A percentile compares a stretch with the other conserved stretches of the same genome.
Conservation (phyloP, 768 basidiomycete species). For the Tephrocybe rancida region DNA sequence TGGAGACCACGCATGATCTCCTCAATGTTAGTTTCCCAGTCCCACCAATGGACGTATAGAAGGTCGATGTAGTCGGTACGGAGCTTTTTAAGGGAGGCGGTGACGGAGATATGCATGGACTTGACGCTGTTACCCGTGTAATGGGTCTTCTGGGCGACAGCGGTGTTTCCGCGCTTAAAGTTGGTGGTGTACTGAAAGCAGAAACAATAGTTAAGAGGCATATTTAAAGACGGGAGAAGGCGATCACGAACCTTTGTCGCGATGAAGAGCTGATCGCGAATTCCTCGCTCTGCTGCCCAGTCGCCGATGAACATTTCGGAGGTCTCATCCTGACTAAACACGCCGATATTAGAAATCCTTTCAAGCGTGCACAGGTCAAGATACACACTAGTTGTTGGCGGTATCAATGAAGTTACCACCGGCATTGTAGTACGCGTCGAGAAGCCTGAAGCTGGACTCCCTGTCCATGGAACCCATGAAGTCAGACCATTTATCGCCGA, state of each 20-base stretch:
- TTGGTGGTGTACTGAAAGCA: conserved; percentile 15
- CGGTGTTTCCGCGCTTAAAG: conserved; percentile 12
- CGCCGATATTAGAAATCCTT: not conserved
- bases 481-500: conserved; percentile 37
- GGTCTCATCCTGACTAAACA: conserved; percentile 36
- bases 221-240: not conserved
- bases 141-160: conserved; percentile 16
- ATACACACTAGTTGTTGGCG: conserved; percentile 37
- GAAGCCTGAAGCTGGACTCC: conserved; percentile 38
- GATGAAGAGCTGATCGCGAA: conserved; percentile 47
- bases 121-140: conserved; percentile 45
- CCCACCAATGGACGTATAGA: conserved; percentile 50
- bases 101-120: conserved; percentile 37
- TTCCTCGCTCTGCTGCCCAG: conserved; percentile 43
- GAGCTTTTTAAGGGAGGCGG: conserved; percentile 43
- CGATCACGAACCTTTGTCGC: conserved; percentile 39
- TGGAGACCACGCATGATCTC: conserved; percentile 61
- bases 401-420: conserved; percentile 48
- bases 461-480: conserved; percentile 35
- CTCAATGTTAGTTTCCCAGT: conserved; percentile 49
- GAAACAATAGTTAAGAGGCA: not conserved
- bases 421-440: conserved; percentile 39
- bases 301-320: conserved; percentile 49
- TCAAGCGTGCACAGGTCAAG: not conserved
- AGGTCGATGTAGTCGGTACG: conserved; percentile 44